These are phyloP conservation scores for Sarcomyxa edulis DNA, from an alignment of 768 basidiomycete genomes.

Conservation along the genomic window DNA sequence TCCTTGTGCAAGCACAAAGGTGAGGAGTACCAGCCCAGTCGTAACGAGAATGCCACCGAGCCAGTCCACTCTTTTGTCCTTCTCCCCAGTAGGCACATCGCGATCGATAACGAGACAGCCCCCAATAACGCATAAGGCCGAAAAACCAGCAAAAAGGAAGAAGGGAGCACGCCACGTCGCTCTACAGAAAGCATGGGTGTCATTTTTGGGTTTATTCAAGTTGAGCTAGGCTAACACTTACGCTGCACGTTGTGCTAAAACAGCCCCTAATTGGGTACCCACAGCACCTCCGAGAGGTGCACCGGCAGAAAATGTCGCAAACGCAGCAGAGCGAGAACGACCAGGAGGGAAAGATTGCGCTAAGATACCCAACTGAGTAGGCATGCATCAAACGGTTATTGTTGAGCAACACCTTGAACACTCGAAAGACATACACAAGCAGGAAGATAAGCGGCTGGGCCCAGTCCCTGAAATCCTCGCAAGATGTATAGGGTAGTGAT, in stretches of 20 bases:
- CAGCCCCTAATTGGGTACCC: constrained; percentile 67
- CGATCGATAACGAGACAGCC: constrained; percentile 57
- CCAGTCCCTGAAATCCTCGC: constrained; percentile 78
- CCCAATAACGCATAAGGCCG: constrained; percentile 42
- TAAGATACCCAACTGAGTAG: constrained; percentile 68
- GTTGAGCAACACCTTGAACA: background rate
- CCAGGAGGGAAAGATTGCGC: constrained; percentile 72
- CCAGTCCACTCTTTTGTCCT: constrained; percentile 64
- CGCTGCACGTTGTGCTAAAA: constrained; percentile 53
- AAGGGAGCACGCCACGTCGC: constrained; percentile 62
- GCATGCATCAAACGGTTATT: no score
- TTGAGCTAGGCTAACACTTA: constrained; percentile 14
- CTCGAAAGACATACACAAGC: constrained; percentile 46
- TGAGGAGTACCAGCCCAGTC: constrained; percentile 59
- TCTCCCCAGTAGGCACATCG: constrained; percentile 41
- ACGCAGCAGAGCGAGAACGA: constrained; percentile 65
- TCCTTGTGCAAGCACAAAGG: constrained; percentile 71
- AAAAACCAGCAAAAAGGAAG: constrained; percentile 57
- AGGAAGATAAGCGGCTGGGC: constrained; percentile 70
- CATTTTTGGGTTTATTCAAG: background rate
- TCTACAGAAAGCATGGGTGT: constrained; percentile 17
- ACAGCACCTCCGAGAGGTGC: constrained; percentile 76
- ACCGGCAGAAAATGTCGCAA: constrained; percentile 81
- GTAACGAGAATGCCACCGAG: constrained; percentile 64
- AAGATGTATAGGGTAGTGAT: constrained; percentile 61